Base-by-base conservation (phyloP, 495 filamentous ascomycete species). In the Penicillium verhagenii region DNA sequence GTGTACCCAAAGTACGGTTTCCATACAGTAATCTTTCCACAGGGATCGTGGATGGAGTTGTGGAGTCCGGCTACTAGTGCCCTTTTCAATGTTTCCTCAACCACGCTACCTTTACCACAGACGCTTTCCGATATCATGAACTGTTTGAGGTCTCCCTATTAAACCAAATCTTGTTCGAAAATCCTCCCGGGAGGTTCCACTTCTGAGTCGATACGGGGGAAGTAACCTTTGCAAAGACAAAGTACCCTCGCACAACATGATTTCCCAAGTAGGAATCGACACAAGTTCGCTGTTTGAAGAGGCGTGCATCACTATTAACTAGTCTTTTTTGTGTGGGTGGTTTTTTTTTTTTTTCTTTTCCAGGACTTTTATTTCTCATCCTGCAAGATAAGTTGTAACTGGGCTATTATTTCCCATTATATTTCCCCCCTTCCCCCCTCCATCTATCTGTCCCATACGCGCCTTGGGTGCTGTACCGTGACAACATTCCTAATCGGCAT, bases 401-500 rank as follows among this genome's bases (percentile, higher is more conserved):
- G 19, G 47, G 47, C 10, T 37, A 50, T 37, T n/a, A 39, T 50
- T 37, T 50, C 31, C 47, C 29, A 20, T n/a, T 24, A 37, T 45
- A 5, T 4, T 24, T 45, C 9, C 14, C 23, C 42, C 13, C 47
- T 37, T 37, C 29, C 19, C 47, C 18, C 47, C 31, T 2, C 29
- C 26, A 33, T 18, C n/a, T 46, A 25, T 19, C 26, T 35, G n/a
- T n/a, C 29, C 29, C 43, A 31, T 48, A 54, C 44, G 52, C 52
- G 53, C 46, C 43, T 46, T 26, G 19, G 13, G 38, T 25, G 25
- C 39, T 53, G 47, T 47, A 53, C 53, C 60, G 60, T 60, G 57
- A 60, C 60, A 59, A 46, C 63, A 66, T 66, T 66, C 61, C 58
- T 52, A 33, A 38, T 54, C 40, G 40, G 46, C 40, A 50, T 52